These are phyloP conservation scores for Fraxinus ornus DNA, from an alignment of 305 asterid genomes.

Conservation along the genomic window DNA sequence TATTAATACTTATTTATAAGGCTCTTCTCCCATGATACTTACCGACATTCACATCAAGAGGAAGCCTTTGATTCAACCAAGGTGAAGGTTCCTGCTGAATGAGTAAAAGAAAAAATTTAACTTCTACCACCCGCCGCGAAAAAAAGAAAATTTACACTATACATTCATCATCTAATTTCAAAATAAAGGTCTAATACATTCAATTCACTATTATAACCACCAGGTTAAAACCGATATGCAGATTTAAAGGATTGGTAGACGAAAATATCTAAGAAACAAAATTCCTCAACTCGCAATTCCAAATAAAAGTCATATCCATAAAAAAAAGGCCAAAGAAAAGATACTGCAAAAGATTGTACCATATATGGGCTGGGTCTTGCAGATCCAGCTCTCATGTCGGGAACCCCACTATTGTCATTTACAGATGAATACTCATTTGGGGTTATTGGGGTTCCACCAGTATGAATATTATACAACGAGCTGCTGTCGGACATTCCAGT, in stretches of 20 bases:
- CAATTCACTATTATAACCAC: background rate
- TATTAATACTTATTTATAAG: background rate
- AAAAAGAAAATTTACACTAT: background rate
- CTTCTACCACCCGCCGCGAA: constrained; percentile 13
- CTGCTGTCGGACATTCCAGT: constrained; percentile 60
- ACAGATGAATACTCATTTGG: constrained; percentile 61
- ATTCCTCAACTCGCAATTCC: background rate
- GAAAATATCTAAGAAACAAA: constrained; percentile 4
- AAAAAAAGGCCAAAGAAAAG: background rate
- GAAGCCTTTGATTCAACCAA: constrained; percentile 84
- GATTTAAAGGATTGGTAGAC: background rate
- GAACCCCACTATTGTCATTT: constrained; percentile 52
- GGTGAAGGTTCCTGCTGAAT: constrained; percentile 86
- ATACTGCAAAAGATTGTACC: constrained; percentile 43
- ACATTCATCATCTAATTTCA: background rate
- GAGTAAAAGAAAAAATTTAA: constrained; percentile 25
- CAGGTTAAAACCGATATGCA: background rate
- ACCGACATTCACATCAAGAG: constrained; percentile 94
- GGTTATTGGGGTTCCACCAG: constrained; percentile 86
- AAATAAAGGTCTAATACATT: background rate
- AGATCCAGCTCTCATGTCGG: constrained; percentile 49
- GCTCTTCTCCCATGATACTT: constrained; percentile 32
- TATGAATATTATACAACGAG: constrained; percentile 62
- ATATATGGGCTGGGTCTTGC: constrained; percentile 78
- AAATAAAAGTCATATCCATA: constrained; percentile 5